Base-by-base conservation (phyloP, 176 grass and related monocot genomes). In the Luzula sylvatica region DNA sequence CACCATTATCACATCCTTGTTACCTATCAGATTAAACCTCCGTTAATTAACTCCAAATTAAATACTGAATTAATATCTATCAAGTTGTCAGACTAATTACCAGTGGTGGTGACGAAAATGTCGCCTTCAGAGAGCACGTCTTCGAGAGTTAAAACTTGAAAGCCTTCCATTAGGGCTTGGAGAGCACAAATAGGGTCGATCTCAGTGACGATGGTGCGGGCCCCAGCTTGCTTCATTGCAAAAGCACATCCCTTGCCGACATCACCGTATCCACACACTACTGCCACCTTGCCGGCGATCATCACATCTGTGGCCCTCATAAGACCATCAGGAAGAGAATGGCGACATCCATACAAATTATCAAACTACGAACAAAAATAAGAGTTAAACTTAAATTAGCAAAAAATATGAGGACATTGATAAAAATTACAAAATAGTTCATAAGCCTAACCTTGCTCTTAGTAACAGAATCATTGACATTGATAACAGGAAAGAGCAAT, bases 1-100 rank as follows among this genome's bases (percentile, higher is more conserved):
- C 2, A 96, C 90, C 90, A 96, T 98, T 48, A 98, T 79, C 59
- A 98, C 82, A 67, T 98, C 92, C 74, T 98, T 98, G 81, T 98
- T 98, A 5, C 92, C 60, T 64, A 45, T 12, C 60, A 49, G 9
- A 30, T 35, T 19, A 32, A 29, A 46, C 9, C 3, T 27, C 11
- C 15, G 13, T 45, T 48, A 3, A 15, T 48, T 17, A 32, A 32
- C 29, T 9, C 25, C 4, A 20, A 30, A 20, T 30, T 29, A 8
- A 48, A 19, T 20, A 63, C 11, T 46, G 5, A 63, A 27, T 62
- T 20, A 28, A 29, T 46, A 9, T 7, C 19, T 11, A 8, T 48
- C 23, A 25, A 61, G 14, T 42, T 61, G 20, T 13, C 3, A 29
- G 11, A 12, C 0, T 3, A 64, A 14, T 20, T 64, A 64, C 60